These are phyloP conservation scores for Penicillium flavigenum DNA, from an alignment of 495 filamentous ascomycete species.

Conservation along the genomic window DNA sequence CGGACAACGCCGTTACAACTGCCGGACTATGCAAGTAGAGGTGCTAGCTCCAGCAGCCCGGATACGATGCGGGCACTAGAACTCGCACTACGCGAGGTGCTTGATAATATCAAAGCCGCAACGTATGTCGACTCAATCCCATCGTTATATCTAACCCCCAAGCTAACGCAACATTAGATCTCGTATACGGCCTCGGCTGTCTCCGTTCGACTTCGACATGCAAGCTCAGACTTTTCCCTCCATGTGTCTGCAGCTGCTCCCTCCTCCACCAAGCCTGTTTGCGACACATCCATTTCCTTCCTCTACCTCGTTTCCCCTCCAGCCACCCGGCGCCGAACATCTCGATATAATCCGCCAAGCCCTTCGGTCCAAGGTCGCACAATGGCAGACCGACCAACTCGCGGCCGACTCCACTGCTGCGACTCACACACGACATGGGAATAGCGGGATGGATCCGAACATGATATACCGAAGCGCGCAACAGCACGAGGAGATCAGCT, in stretches of 20 bases:
- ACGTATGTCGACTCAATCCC: constrained; percentile 54
- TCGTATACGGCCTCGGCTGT: constrained; percentile 42
- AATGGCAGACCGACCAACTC: constrained; percentile 54
- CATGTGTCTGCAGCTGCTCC: constrained; percentile 75
- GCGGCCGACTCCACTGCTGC: constrained; percentile 26
- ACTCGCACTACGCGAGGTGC: constrained; percentile 75
- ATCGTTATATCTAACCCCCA: neutral
- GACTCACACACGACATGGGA: constrained; percentile 25
- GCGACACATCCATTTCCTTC: constrained; percentile 67
- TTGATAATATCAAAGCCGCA: constrained; percentile 76
- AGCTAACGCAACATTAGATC: constrained; percentile 8
- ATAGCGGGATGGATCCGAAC: constrained; percentile 33
- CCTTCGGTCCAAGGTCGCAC: constrained; percentile 62
- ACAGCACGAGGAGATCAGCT: constrained; percentile 59
- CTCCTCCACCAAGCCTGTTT: constrained; percentile 73
- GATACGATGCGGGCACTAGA: constrained; percentile 80
- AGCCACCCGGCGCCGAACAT: constrained; percentile 67
- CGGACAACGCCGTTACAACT: constrained; percentile 47
- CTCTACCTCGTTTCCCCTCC: constrained; percentile 69
- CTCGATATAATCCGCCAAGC: constrained; percentile 65
- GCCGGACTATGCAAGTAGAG: constrained; percentile 59
- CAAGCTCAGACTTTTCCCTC: constrained; percentile 77
- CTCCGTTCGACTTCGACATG: constrained; percentile 80
- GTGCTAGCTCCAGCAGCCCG: constrained; percentile 58
- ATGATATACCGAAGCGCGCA: constrained; percentile 49